Evolutionary conservation across 495 filamentous ascomycete species (phyloP).

Genomic region (Clohesyomyces aquaticus): DNA sequence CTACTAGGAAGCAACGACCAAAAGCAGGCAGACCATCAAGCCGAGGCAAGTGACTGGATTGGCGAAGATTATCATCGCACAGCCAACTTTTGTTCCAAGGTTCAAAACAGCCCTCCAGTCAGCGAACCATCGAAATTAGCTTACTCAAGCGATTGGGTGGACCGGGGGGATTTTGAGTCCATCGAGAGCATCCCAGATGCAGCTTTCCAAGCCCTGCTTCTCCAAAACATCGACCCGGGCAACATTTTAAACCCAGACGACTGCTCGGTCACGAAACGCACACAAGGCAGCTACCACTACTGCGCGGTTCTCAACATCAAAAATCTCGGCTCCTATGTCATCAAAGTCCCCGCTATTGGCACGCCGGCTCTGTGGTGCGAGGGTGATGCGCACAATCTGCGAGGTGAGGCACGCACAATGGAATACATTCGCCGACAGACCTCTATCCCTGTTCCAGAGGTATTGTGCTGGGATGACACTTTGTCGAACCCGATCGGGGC

Average conservation of each 20-base stretch:
- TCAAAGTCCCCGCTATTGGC: constrained; percentile 15
- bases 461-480: constrained; percentile 5
- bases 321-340: background rate
- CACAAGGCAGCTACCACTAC: background rate
- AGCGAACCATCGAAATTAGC: background rate
- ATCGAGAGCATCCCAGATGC: constrained; percentile 1
- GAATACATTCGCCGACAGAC: constrained; percentile 12
- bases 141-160: background rate
- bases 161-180: background rate
- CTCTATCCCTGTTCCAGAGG: constrained; percentile 13
- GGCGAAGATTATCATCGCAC: background rate
- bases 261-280: background rate
- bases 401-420: constrained; percentile 13
- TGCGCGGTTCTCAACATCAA: background rate
- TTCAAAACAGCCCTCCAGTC: background rate
- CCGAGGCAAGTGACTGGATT: no score
- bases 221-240: constrained; percentile 1
- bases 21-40: no score
- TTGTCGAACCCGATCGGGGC: constrained; percentile 15
- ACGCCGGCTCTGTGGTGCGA: background rate
- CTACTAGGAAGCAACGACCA: no score
- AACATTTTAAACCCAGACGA: background rate
- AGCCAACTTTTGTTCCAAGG: background rate
- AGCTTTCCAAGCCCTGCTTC: constrained; percentile 5
- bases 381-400: constrained; percentile 16